Evolutionary conservation across 1,284 basidiomycete species (phyloP), one percentile per base, ranked within the genome.

Genomic region (Erythrobasidium hasegawianum): DNA sequence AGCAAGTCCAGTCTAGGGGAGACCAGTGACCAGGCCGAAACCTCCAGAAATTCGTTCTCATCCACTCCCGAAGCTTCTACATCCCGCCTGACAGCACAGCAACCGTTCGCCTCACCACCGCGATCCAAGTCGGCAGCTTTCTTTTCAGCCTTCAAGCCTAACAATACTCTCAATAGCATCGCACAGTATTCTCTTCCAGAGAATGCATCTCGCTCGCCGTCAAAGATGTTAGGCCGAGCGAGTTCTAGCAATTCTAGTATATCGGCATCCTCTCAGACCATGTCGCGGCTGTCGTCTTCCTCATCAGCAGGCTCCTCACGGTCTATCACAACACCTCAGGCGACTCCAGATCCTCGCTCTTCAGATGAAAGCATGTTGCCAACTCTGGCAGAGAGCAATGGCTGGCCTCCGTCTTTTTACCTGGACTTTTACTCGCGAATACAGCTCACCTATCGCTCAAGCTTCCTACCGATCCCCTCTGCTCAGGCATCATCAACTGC

Each of bases 401-500:
- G 73, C 43, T 90, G 89, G 88, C 88, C 90, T 0, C 82, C 85
- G 2, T 81, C 83, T 58, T 96, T 96, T 76, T 91, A 92, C 75
- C 81, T 84, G n/a, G 92, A 96, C 78, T 96, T 94, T 77, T 86
- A 86, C 0, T 89, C 89, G 0, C 82, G 88, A 9, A 82, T 96
- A 67, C 95, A 91, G 88, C 83, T 92, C 59, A 95, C 92, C 0
- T 97, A 96, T 78, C 87, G 93, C n/a, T 86, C 85, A 1, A 87
- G 92, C 59, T 95, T 94, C 71, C 80, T 85, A 1, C 86, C 90
- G 0, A 93, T 96, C 71, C 81, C 86, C 24, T 86, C 90, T 70
- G 84, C 81, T 10, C 33, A 33, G 33, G 20, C 5, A 4, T 81
- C 83, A 13, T 80, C 85, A 56, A 81, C 78, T 7, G 2, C 59